phyloP scores from a whole-genome alignment of 2,329 filamentous ascomycete species.

The Trichoderma afroharzianum region DNA sequence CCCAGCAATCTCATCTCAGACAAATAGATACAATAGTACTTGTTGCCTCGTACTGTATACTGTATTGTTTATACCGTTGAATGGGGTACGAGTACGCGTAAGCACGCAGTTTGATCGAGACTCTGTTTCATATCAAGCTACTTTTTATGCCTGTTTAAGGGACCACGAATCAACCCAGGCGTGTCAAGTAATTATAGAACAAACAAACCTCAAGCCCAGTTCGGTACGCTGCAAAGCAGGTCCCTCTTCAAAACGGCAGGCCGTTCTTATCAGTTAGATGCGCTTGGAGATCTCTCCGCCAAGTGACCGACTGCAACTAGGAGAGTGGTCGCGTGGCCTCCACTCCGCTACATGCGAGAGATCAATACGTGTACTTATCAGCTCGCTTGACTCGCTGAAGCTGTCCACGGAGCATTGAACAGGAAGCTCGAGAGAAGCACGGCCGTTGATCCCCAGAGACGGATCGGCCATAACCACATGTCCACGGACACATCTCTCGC shows the following conservation, averaged over 20 bases:
- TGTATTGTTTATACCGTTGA: background rate
- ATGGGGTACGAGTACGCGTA: background rate
- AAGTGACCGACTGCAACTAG: background rate
- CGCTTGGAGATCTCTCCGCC: background rate
- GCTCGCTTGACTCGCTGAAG: background rate
- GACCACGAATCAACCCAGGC: background rate
- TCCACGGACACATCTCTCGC: background rate
- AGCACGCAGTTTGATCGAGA: background rate
- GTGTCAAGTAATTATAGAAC: background rate
- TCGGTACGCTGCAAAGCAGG: background rate
- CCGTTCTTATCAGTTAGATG: background rate
- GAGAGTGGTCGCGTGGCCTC: constrained; percentile 3
- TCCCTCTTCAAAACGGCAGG: background rate
- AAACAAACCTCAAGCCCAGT: background rate
- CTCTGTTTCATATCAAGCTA: constrained; percentile 4
- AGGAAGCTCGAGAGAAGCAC: background rate
- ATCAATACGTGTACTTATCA: constrained; percentile 12
- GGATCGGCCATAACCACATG: constrained; percentile 4
- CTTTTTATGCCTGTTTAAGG: background rate
- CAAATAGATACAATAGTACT: background rate
- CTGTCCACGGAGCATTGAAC: background rate
- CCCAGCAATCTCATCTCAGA: background rate
- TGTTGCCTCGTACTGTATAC: background rate
- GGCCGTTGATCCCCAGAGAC: background rate
- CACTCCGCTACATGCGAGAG: background rate